Conservation (phyloP, 345 rosid species). For the Euphorbia tirucalli region DNA sequence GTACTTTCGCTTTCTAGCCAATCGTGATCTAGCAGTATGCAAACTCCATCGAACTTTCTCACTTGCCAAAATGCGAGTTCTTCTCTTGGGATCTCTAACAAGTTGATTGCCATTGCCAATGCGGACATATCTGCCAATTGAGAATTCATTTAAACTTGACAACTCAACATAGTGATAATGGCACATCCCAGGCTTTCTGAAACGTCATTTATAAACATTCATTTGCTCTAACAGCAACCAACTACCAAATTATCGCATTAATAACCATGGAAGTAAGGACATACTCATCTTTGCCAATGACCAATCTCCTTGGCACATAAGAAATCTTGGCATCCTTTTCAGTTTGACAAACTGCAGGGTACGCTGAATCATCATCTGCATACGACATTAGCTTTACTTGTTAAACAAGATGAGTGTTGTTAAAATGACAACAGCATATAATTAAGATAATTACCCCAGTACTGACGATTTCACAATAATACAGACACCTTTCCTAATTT, state of each 20-base stretch:
- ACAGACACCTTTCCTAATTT: not conserved
- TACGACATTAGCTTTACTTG: conserved; percentile 6
- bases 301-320: conserved; percentile 81
- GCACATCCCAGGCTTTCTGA: not conserved
- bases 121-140: conserved; percentile 76
- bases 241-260: conserved; percentile 1
- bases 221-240: not conserved
- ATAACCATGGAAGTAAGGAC: conserved; percentile 29
- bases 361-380: conserved; percentile 55
- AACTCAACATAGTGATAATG: not conserved
- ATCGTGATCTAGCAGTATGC: conserved; percentile 81
- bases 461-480: not conserved
- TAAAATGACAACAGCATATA: not conserved
- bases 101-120: conserved; percentile 96
- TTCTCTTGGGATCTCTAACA: conserved; percentile 88
- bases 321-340: conserved; percentile 53
- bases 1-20: conserved; percentile 75
- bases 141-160: conserved; percentile 3
- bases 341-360: conserved; percentile 35
- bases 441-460: not conserved
- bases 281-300: conserved; percentile 94
- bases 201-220: not conserved
- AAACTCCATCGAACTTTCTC: conserved; percentile 97
- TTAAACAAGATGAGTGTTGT: conserved; percentile 8
- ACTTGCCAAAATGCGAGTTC: conserved; percentile 84